These are phyloP conservation scores for Chaetomiaceae sp. DNA, from an alignment of 2,329 filamentous ascomycete species.

Conservation along the genomic window DNA sequence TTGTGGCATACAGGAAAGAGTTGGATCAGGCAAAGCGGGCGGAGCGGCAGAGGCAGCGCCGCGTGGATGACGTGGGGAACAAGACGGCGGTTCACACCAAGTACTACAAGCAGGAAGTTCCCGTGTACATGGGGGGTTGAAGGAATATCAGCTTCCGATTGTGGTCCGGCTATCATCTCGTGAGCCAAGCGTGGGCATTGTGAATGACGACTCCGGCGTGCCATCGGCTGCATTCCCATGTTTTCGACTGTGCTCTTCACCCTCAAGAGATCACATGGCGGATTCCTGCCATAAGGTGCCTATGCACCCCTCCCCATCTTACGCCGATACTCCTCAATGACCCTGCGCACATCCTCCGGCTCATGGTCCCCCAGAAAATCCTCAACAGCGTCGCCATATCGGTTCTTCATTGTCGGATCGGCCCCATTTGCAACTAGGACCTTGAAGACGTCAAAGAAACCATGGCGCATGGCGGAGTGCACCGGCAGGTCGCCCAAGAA, in stretches of 20 bases:
- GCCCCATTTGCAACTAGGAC: slow-evolving; percentile 22
- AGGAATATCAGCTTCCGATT: too few species aligned
- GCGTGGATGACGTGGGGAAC: slow-evolving; percentile 14
- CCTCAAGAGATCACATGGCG: too few species aligned
- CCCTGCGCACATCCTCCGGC: slow-evolving; percentile 18
- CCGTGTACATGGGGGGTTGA: slow-evolving; percentile 10
- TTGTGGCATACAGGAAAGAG: slow-evolving; percentile 14
- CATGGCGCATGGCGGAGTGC: slow-evolving; percentile 25
- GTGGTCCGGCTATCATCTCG: too few species aligned
- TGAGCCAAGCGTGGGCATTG: too few species aligned
- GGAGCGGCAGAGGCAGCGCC: slow-evolving; percentile 4
- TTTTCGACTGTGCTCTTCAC: too few species aligned
- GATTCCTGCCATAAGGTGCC: too few species aligned
- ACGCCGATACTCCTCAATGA: slow-evolving; percentile 24
- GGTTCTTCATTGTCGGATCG: slow-evolving; percentile 24
- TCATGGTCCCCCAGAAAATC: slow-evolving; percentile 25
- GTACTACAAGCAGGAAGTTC: slow-evolving; percentile 16
- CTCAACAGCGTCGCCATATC: slow-evolving; percentile 22
- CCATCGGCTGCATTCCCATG: too few species aligned
- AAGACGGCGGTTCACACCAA: slow-evolving; percentile 8
- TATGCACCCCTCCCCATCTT: too few species aligned
- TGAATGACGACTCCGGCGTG: too few species aligned
- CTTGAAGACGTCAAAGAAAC: slow-evolving; percentile 21
- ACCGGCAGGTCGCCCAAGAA: slow-evolving; percentile 24
- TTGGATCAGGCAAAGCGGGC: slow-evolving; percentile 13